Evolutionary conservation across 805 yeast genomes (phyloP), one percentile per base, ranked within the genome.

Genomic region (Starmera caribaea): DNA sequence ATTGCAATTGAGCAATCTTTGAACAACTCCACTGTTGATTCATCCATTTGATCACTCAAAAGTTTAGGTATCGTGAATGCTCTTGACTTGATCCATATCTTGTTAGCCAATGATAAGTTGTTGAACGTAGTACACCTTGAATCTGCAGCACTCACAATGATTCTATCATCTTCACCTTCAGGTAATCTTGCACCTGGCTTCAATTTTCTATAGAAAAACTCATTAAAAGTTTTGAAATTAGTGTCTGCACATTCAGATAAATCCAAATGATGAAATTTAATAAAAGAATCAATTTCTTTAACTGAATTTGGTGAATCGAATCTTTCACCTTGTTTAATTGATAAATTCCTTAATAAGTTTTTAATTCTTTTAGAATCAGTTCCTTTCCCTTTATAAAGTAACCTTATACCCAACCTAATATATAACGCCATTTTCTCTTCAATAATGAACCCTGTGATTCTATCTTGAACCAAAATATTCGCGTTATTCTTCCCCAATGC

Each of bases 351-450:
- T 50, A 92, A 62, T 34, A 86, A 55, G n/a, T 59, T 64, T 39
- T 81, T 71, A 31, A 85, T 71, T 45, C 79, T 66, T 44, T 67
- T 77, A 2, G 73, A 62, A 45, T 75, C 81, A 3, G 82, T 63
- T 31, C 79, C 73, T 44, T 81, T 72, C 2, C 95, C 90, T 50
- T 80, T 76, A 59, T 90, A 90, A 3, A 90, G 63, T 34, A 90
- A 61, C 34, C 96, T 61, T 39, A 90, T 90, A 0, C 97, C 98
- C 30, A 92, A 55, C 37, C 96, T 68, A 10, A 92, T 92, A 51
- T 85, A 85, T 2, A 84, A 76, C 42, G 89, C 80, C 84, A 92
- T 90, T 51, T 87, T 87, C 52, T 90, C 98, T 56, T 90, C 97
- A 53, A 83, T 60, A n/a, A 90, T 76, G 35, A 85, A 72, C 0